Base-by-base conservation (phyloP, 1,139 yeast genomes). In the Pichia sp. region DNA sequence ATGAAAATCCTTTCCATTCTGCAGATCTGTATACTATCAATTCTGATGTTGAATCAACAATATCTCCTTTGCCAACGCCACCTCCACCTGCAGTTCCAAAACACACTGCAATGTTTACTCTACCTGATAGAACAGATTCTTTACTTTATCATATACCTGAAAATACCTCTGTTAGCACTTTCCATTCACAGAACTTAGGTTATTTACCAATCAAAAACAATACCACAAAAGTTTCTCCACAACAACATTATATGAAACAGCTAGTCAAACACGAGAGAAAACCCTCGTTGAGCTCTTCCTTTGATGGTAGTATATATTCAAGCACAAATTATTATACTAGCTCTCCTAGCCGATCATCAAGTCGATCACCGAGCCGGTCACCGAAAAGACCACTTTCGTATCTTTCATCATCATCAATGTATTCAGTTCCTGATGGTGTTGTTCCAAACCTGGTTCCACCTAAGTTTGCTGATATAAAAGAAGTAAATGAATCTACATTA, bases 101-200 rank as follows among this genome's bases (percentile, higher is more conserved):
- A 34, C 48, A 47, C 26, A 23, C 41, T 14, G 28, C 28, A 3
- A 19, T 41, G 19, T 10, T 39, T 5, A 38, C 38, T 8, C 38
- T 40, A 18, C 45, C 45, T 5, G 37, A 41, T 24, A 36, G 43
- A 14, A 40, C 46, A 20, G 39, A 42, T 14, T 46, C 49, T 18
- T 34, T 43, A n/a, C 28, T 50, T 7, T 40, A 49, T 38, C 42
- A 47, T 31, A 50, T 50, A n/a, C 53, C 53, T 2, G 53, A 50
- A 32, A 43, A 50, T 26, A 39, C 47, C 4, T 49, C 52, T 7
- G 23, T 50, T 4, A 39, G 36, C 17, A 42, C 45, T 1, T 44
- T 44, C 20, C 47, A 44, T 26, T 44, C 47, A 11, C 38, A 42
- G 23, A 28, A 25, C 12, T 23, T 44, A 8, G 47, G 47, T 1